Evolutionary conservation across 1,139 yeast species (phyloP).

Genomic region (Schwanniomyces etchellsii): DNA sequence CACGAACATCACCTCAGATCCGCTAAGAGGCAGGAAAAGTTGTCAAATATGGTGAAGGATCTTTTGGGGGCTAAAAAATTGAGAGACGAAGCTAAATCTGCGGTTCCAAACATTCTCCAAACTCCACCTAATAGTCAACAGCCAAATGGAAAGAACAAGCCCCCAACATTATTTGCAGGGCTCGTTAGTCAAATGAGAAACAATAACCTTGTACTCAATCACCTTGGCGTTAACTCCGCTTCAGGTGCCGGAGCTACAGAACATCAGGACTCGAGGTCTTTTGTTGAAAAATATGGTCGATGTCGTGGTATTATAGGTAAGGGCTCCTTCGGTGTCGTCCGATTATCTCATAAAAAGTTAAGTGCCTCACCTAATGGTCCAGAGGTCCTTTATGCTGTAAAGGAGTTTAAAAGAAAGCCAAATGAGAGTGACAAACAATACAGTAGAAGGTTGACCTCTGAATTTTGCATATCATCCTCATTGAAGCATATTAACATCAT

Average conservation of each 20-base stretch:
- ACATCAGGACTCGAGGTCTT: slow-evolving; percentile 31
- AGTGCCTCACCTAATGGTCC: slow-evolving; percentile 12
- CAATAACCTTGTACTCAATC: slow-evolving; percentile 7
- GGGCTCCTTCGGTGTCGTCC: slow-evolving; percentile 45
- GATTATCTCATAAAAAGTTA: slow-evolving; percentile 38
- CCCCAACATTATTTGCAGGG: slow-evolving; percentile 81
- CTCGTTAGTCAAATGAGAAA: slow-evolving; percentile 64
- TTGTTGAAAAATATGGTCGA: slow-evolving; percentile 45
- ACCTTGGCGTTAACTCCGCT: slow-evolving; percentile 16
- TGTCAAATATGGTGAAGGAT: slow-evolving; percentile 82
- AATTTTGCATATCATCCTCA: slow-evolving; percentile 46
- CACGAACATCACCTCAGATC: slow-evolving; percentile 79
- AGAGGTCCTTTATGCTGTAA: slow-evolving; percentile 41
- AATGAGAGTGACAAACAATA: slow-evolving; percentile 41
- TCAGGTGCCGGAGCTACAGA: slow-evolving; percentile 12
- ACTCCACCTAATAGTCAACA: slow-evolving; percentile 5
- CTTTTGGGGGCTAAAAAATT: slow-evolving; percentile 75
- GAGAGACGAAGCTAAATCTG: slow-evolving; percentile 76
- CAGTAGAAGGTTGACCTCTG: slow-evolving; percentile 39
- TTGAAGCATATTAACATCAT: slow-evolving; percentile 55
- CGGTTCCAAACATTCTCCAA: slow-evolving; percentile 63
- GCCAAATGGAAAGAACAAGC: slow-evolving; percentile 19
- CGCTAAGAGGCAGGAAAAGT: slow-evolving; percentile 82
- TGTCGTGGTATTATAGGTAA: slow-evolving; percentile 47
- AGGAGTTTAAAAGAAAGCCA: slow-evolving; percentile 39